Conservation (phyloP, 208 protist species). For the Entamoeba dispar region DNA sequence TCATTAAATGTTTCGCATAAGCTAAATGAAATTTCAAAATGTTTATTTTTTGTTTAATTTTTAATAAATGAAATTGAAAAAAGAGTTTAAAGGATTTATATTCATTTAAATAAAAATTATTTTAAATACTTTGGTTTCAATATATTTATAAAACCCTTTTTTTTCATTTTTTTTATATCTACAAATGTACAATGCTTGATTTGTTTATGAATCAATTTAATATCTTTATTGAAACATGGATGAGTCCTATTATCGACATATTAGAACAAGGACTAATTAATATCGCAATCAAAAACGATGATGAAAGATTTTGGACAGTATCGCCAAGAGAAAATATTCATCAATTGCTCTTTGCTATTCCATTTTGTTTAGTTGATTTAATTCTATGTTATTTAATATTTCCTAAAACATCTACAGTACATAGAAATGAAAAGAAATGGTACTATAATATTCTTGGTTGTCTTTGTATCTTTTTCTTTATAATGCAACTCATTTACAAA, state of each 20-base stretch:
- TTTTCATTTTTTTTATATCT: too few species aligned
- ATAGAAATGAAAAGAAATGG: background rate
- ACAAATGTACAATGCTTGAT: too few species aligned
- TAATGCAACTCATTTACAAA: background rate
- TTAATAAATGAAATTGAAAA: too few species aligned
- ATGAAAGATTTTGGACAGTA: background rate
- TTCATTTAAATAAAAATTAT: too few species aligned
- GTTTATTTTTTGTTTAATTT: too few species aligned
- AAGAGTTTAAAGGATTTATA: too few species aligned
- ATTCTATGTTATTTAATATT: background rate
- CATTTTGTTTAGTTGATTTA: background rate
- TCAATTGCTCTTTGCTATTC: background rate
- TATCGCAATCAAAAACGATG: background rate
- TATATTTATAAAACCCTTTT: too few species aligned
- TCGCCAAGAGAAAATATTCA: background rate
- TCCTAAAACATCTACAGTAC: background rate
- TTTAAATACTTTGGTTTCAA: too few species aligned
- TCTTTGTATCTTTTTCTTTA: background rate
- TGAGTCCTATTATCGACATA: background rate
- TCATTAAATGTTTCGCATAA: too few species aligned
- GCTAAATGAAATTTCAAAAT: too few species aligned
- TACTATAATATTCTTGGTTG: background rate
- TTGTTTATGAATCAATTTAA: background rate
- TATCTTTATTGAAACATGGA: background rate
- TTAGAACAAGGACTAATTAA: background rate